A percentile compares a stretch with the other conserved stretches of the same genome.
Conservation (phyloP, 768 basidiomycete genomes). For the Suillus subluteus region DNA sequence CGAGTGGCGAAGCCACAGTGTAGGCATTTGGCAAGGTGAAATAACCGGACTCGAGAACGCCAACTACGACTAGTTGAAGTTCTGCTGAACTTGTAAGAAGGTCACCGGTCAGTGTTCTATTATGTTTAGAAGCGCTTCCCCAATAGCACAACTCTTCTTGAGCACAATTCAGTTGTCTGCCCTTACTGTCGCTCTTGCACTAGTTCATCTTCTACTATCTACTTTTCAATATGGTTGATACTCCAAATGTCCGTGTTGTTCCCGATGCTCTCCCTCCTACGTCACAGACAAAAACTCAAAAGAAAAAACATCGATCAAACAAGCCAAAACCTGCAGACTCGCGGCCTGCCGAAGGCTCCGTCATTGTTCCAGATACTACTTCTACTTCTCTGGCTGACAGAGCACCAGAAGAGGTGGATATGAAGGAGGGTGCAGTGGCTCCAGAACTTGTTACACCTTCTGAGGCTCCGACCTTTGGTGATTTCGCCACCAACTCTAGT, state of each 20-base stretch:
- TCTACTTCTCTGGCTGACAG: slow-evolving; percentile 52
- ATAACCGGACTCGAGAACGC: too few relatives aligned
- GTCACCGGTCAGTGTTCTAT: too few relatives aligned
- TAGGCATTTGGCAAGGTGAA: too few relatives aligned
- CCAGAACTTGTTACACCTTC: slow-evolving; percentile 48
- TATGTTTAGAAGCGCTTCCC: too few relatives aligned
- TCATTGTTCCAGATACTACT: slow-evolving; percentile 46
- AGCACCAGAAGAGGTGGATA: slow-evolving; percentile 50
- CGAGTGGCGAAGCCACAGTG: too few relatives aligned
- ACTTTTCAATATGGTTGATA: slow-evolving; percentile 37
- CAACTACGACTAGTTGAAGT: too few relatives aligned
- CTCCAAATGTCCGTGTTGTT: slow-evolving; percentile 54
- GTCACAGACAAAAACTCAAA: slow-evolving; percentile 49
- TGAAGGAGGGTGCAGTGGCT: slow-evolving; percentile 49
- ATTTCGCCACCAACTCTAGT: slow-evolving; percentile 53
- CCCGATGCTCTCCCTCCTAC: slow-evolving; percentile 77
- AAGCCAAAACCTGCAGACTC: slow-evolving; percentile 50
- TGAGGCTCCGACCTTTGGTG: slow-evolving; percentile 48
- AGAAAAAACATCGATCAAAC: slow-evolving; percentile 68
- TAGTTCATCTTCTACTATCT: slow-evolving; percentile 9
- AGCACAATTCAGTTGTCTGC: background rate
- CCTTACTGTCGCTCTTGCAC: slow-evolving; percentile 8
- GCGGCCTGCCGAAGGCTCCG: slow-evolving; percentile 40
- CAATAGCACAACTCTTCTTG: too few relatives aligned
- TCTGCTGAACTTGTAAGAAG: too few relatives aligned